Evolutionary conservation across 139 green algal genomes (phyloP).

Genomic region (Nannochloris sp.): DNA sequence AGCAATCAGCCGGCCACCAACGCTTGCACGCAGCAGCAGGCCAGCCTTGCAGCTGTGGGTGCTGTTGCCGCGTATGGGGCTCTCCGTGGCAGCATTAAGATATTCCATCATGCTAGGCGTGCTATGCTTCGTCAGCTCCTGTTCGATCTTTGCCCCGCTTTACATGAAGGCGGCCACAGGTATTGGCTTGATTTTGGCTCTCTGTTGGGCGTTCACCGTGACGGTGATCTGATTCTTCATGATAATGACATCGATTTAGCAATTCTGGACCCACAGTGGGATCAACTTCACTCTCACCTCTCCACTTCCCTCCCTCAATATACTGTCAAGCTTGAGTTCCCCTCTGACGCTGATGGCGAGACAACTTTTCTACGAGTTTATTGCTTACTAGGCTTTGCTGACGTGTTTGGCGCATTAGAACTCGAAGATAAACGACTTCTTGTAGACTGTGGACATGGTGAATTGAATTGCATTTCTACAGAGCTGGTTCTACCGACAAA

Average conservation of each 20-base stretch:
- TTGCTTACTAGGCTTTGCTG: constrained; percentile 29
- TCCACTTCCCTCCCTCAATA: constrained; percentile 14
- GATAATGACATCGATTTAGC: constrained; percentile 52
- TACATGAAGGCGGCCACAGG: constrained; percentile 3
- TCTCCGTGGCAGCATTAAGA: neutral
- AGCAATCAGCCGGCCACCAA: too few species aligned
- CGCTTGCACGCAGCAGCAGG: too few species aligned
- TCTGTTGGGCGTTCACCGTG: constrained; percentile 33
- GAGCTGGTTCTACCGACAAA: constrained; percentile 22
- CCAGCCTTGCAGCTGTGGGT: neutral
- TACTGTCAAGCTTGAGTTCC: constrained; percentile 11
- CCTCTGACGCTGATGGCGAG: constrained; percentile 22
- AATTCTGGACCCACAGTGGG: constrained; percentile 36
- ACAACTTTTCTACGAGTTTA: constrained; percentile 29
- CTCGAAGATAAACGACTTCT: neutral
- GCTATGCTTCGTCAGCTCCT: constrained; percentile 2
- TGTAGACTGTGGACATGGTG: constrained; percentile 25
- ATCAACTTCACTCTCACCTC: constrained; percentile 10
- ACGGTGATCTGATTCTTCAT: constrained; percentile 25
- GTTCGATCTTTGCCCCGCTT: neutral
- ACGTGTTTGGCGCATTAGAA: constrained; percentile 25
- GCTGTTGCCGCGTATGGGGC: neutral
- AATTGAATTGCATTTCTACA: constrained; percentile 9
- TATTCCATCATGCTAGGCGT: constrained; percentile 11
- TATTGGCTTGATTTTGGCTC: constrained; percentile 38